A percentile compares a stretch with the other conserved stretches of the same genome.
Evolutionary conservation across 257 asterid species (phyloP).

Genomic region (Scutellaria baicalensis): DNA sequence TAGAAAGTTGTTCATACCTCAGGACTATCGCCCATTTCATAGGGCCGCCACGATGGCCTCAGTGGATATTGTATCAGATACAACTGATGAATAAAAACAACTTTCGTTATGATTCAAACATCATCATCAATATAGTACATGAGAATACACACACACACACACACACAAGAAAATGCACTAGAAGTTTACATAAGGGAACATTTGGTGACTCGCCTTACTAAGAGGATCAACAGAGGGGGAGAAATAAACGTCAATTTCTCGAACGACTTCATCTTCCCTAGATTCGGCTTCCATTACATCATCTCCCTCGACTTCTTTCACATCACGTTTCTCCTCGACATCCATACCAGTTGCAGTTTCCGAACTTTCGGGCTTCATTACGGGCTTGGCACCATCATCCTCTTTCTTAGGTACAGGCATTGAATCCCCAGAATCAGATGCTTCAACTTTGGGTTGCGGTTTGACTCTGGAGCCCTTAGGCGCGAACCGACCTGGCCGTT

Average conservation of each 20-base stretch:
- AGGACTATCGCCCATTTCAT: slow-evolving; percentile 66
- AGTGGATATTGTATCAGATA: slow-evolving; percentile 71
- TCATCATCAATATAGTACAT: neutral
- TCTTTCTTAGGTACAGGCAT: slow-evolving; percentile 25
- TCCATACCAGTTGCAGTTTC: slow-evolving; percentile 30
- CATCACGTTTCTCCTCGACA: slow-evolving; percentile 28
- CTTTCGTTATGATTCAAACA: neutral
- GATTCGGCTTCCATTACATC: slow-evolving; percentile 32
- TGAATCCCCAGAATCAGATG: slow-evolving; percentile 9
- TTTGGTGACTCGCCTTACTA: slow-evolving; percentile 28
- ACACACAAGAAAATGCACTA: neutral
- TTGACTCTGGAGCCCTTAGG: slow-evolving; percentile 57
- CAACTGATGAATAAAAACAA: slow-evolving; percentile 31
- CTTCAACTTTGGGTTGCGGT: slow-evolving; percentile 34
- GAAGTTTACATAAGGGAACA: neutral
- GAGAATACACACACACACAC: neutral
- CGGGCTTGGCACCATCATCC: slow-evolving; percentile 28
- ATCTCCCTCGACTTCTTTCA: slow-evolving; percentile 21
- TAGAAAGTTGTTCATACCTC: slow-evolving; percentile 31
- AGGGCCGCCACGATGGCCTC: slow-evolving; percentile 85
- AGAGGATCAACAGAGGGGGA: slow-evolving; percentile 42
- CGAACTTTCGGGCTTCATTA: slow-evolving; percentile 14
- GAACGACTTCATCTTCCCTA: slow-evolving; percentile 50
- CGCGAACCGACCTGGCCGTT: slow-evolving; percentile 45
- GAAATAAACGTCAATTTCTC: slow-evolving; percentile 71